Percentiles rank a stretch among this genome's conserved stretches.
phyloP scores from a whole-genome alignment of 208 protist species.

The Acanthamoeba royreba region DNA sequence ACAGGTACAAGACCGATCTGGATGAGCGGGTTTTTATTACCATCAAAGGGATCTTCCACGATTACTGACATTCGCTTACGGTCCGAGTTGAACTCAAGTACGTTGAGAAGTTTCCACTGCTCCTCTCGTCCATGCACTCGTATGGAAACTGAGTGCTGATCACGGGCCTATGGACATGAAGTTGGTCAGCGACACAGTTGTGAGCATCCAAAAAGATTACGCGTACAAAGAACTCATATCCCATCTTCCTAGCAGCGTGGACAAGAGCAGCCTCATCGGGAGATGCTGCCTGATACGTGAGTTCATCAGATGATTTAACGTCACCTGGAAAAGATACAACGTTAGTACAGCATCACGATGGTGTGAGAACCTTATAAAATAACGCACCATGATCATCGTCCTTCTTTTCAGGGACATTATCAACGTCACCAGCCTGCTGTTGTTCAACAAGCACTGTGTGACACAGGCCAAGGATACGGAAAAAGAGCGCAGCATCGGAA shows the following conservation, averaged over 20 bases:
- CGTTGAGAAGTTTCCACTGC: constrained; percentile 61
- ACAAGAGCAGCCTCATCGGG: constrained; percentile 81
- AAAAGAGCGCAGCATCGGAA: neutral
- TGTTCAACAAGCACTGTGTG: constrained; percentile 22
- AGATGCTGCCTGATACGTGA: constrained; percentile 71
- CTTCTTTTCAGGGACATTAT: neutral
- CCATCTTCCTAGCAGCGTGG: constrained; percentile 61
- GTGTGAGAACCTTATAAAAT: too few relatives aligned
- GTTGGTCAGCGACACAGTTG: neutral
- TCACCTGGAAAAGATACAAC: too few relatives aligned
- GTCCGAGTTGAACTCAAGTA: constrained; percentile 79
- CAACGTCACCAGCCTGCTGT: neutral
- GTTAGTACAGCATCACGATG: too few relatives aligned
- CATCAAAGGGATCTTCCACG: constrained; percentile 41
- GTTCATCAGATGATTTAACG: too few relatives aligned
- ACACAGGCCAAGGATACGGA: constrained; percentile 11
- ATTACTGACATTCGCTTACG: constrained; percentile 78
- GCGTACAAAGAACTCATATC: constrained; percentile 64
- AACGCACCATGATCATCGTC: neutral
- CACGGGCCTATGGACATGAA: neutral
- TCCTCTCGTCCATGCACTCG: constrained; percentile 33
- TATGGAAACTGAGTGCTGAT: neutral
- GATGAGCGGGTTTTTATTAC: neutral
- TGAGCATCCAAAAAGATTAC: neutral
- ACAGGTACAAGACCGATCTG: neutral